phyloP scores from a whole-genome alignment of 2,329 filamentous ascomycete genomes.

The Arthrobotrys entomopaga region DNA sequence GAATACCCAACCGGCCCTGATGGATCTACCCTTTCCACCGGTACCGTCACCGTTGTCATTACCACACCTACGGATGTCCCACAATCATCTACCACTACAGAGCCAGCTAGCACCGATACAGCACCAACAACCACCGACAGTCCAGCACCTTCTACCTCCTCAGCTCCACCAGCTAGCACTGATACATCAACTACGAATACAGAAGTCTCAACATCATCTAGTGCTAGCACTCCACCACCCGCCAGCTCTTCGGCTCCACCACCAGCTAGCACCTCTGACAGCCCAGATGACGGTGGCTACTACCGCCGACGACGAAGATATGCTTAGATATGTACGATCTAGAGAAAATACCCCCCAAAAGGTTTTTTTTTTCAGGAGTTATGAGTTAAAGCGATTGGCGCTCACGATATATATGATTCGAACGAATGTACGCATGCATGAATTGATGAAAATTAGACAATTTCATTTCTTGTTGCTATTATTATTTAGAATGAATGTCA shows the following conservation, averaged over 20 bases:
- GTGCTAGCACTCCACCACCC: background rate
- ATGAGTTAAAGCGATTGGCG: no score
- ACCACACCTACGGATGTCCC: no score
- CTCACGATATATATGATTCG: no score
- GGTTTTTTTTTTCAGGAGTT: no score
- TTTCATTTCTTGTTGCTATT: no score
- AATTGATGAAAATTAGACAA: no score
- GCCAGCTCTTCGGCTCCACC: background rate
- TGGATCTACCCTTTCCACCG: background rate
- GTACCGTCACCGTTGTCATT: slow-evolving; percentile 1
- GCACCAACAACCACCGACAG: background rate
- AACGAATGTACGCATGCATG: no score
- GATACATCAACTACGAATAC: background rate
- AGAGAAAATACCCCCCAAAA: background rate
- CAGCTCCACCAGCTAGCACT: background rate
- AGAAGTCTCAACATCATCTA: background rate
- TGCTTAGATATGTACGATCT: background rate
- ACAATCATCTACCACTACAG: background rate
- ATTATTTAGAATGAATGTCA: no score
- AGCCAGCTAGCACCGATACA: background rate
- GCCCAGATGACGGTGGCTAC: background rate
- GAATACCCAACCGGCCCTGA: background rate
- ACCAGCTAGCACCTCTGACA: background rate
- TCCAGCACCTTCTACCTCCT: background rate
- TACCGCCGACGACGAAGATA: slow-evolving; percentile 1